phyloP scores from a whole-genome alignment of 805 yeast species.

The Hanseniaspora lindneri region DNA sequence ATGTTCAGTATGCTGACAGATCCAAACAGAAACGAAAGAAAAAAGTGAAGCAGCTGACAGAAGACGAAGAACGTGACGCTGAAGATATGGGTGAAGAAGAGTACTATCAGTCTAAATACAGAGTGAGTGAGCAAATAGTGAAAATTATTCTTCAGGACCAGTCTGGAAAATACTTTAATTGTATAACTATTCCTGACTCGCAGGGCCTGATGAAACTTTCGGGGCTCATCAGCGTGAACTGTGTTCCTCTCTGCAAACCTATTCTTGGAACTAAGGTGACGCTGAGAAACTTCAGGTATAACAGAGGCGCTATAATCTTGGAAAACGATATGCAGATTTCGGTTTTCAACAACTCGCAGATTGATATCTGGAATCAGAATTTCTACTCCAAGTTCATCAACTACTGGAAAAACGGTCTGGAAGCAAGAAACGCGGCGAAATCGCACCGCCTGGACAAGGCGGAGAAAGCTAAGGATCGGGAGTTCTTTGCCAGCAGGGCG shows the following conservation, averaged over 20 bases:
- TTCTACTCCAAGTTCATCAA: slow-evolving; percentile 27
- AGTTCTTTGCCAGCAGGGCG: slow-evolving; percentile 9
- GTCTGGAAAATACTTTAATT: slow-evolving; percentile 41
- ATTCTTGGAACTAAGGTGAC: slow-evolving; percentile 50
- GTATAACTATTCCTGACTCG: slow-evolving; percentile 33
- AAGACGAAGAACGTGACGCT: slow-evolving; percentile 31
- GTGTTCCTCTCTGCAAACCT: slow-evolving; percentile 20
- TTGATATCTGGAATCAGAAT: slow-evolving; percentile 30
- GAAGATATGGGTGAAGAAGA: slow-evolving; percentile 6
- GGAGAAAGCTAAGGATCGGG: slow-evolving; percentile 18
- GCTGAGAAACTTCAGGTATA: slow-evolving; percentile 29
- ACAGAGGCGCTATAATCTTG: slow-evolving; percentile 31
- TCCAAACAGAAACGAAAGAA: slow-evolving; percentile 22
- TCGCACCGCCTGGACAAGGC: neutral
- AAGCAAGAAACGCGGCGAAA: slow-evolving; percentile 2
- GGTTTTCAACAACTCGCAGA: neutral
- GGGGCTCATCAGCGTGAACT: neutral
- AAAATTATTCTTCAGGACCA: slow-evolving; percentile 50
- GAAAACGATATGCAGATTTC: neutral
- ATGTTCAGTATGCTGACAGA: slow-evolving; percentile 40
- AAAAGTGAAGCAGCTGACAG: slow-evolving; percentile 40
- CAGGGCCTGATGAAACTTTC: neutral
- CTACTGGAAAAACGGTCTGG: slow-evolving; percentile 23
- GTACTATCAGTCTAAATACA: neutral
- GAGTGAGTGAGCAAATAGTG: slow-evolving; percentile 26